phyloP scores from a whole-genome alignment of 345 rosid species.

The Eucalyptus marginata region DNA sequence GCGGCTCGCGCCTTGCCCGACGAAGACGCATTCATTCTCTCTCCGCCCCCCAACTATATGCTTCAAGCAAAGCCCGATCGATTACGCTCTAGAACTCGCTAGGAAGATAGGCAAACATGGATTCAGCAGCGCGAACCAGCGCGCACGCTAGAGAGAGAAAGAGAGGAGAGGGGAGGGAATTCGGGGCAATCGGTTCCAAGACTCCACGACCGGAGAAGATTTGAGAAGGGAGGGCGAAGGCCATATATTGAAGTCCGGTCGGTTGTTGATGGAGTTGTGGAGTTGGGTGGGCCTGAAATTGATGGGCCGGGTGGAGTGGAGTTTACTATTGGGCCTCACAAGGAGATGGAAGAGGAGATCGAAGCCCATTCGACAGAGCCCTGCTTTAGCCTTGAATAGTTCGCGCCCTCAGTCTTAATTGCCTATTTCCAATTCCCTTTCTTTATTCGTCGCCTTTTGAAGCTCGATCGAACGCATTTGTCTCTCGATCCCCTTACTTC shows the following conservation, averaged over 20 bases:
- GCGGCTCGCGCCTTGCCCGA: slow-evolving; percentile 50
- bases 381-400: not conserved
- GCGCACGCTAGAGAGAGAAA: not conserved
- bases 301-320: not conserved
- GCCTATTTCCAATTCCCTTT: not conserved
- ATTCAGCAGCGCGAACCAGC: not conserved
- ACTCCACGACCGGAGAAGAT: not conserved
- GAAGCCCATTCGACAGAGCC: not conserved
- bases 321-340: not conserved
- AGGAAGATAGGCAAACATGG: not conserved
- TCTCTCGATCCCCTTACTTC: not conserved
- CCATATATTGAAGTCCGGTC: not conserved
- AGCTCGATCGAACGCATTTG: not conserved
- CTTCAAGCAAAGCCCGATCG: not conserved
- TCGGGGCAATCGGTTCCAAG: not conserved
- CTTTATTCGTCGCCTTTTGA: not conserved
- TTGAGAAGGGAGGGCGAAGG: not conserved
- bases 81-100: not conserved
- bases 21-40: not conserved
- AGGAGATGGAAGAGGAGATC: not conserved
- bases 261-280: not conserved
- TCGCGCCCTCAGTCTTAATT: not conserved
- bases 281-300: not conserved
- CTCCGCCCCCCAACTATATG: not conserved
- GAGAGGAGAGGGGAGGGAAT: not conserved